A percentile compares a stretch with the other conserved stretches of the same genome.
Evolutionary conservation across 208 protist genomes (phyloP).

Genomic region (Acanthamoeba royreba): DNA sequence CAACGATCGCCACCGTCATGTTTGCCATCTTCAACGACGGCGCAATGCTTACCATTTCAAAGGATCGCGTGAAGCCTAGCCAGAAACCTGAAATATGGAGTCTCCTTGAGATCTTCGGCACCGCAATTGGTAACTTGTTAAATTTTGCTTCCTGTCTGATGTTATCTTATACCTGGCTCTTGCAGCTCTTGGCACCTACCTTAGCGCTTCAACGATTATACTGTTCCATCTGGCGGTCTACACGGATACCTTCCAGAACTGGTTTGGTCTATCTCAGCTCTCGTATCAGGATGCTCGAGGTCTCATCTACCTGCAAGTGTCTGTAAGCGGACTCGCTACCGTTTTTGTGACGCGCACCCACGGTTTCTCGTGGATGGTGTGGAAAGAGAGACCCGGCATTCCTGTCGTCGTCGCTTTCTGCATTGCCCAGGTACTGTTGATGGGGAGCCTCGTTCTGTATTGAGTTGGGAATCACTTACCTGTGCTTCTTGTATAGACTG

Average conservation of each 20-base stretch:
- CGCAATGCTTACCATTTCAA: conserved; percentile 74
- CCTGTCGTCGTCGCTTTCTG: conserved; percentile 68
- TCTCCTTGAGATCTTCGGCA: conserved; percentile 62
- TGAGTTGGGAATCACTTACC: not conserved
- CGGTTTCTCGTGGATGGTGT: conserved; percentile 61
- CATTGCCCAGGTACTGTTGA: conserved; percentile 56
- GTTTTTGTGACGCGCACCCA: conserved; percentile 70
- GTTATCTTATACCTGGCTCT: not conserved
- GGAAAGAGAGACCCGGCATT: conserved; percentile 55
- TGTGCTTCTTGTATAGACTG: not conserved
- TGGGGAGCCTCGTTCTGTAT: not conserved
- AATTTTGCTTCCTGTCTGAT: not conserved
- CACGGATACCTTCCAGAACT: conserved; percentile 2
- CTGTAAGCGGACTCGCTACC: conserved; percentile 60
- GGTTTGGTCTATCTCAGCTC: conserved; percentile 24
- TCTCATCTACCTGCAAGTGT: conserved; percentile 76
- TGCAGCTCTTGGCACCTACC: conserved; percentile 59
- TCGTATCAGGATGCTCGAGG: conserved; percentile 55
- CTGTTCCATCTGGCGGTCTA: conserved; percentile 62
- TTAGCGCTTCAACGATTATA: conserved; percentile 67
- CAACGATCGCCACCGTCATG: conserved; percentile 68
- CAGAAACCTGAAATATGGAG: conserved; percentile 67
- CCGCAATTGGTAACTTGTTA: conserved; percentile 47
- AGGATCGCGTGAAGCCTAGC: conserved; percentile 71
- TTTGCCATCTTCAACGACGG: conserved; percentile 79